Base-by-base conservation (phyloP, 2,329 filamentous ascomycete species). In the Beauveria brongniartii region DNA sequence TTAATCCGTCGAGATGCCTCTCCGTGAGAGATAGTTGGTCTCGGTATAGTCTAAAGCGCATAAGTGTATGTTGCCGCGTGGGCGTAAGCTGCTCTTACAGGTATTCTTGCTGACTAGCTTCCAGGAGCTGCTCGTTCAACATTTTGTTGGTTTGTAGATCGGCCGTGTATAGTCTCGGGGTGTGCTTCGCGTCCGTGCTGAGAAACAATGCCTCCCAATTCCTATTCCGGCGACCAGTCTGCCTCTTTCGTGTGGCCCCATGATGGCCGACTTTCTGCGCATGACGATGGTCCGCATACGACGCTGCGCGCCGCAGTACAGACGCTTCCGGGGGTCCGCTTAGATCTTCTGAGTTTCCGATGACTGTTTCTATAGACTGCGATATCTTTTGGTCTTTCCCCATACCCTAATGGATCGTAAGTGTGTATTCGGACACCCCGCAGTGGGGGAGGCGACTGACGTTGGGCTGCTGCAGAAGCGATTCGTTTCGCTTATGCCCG, bases 61-160 rank as follows among this genome's bases (percentile, higher is more conserved):
- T 78, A 28, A 61, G 24, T 22, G 18, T 54, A 22, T 37, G 53
- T n/a, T n/a, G 24, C 48, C 20, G 14, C 7, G 30, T 14, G 8
- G 12, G 7, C n/a, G 20, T 18, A 16, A 20, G 18, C 20, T 4
- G 24, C 10, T 72, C 86, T 66, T 82, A 92, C 86, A 88, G 78
- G 72, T 96, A 96, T 71, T 93, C 86, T 66, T 90, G 86, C 71
- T 96, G 91, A 71, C 90, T 94, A 58, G 91, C 86, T 68, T 92
- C 84, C 34, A 96, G 77, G 69, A 97, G 75, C 65, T 86, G 83
- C 52, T 85, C 81, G 66, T 89, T 85, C 57, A 88, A 80, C 58
- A 63, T 65, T 34, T 70, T 65, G 59, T 71, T 68, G 64, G 55
- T 18, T 20, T 34, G 22, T 8, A 55, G 22, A 22, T 46, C 51